Base-by-base conservation (phyloP, 129 eudicot species). In the Pulicaria dysenterica region DNA sequence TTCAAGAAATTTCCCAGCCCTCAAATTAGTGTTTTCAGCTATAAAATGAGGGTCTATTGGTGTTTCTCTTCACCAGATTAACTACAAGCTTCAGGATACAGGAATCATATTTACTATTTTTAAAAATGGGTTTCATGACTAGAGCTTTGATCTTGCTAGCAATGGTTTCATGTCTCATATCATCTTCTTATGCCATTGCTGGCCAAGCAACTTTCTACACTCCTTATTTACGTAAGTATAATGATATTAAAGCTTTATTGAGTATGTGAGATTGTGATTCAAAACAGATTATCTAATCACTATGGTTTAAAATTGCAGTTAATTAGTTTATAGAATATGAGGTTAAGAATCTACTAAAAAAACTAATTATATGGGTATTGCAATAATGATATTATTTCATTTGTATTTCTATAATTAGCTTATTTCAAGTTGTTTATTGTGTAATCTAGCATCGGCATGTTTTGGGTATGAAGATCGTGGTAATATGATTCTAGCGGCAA, bases 121-220 rank as follows among this genome's bases (percentile, higher is more conserved):
- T n/a, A 19, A 31, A 56, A 3, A 77, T 77, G 77, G 64, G 77
- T 50, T 70, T 44, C 3, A 39, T 64, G 19, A 34, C 54, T 24
- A 77, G 56, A 61, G 58, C 63, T 45, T 31, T 77, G 11, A 50
- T 69, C 65, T 39, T 77, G 48, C 39, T 77, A 6, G 77, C 48
- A 14, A 42, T 75, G 47, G 68, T 72, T 9, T 70, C 82, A 58
- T 81, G 67, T 13, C 69, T 84, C 31, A 54, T 54, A 16, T 81
- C 89, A 0, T 64, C 81, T 56, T 75, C 78, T 68, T 54, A 66
- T 44, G 85, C 83, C 31, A 77, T 64, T 40, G 61, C 75, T 4
- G 89, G 89, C 58, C 65, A 72, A 69, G 89, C 89, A 4, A 81
- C 89, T 11, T 84, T 73, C 78, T 84, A 84, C 48, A 73, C 83